Evolutionary conservation across 2,329 filamentous ascomycete species (phyloP).

Genomic region (Rhinocladiella mackenziei): DNA sequence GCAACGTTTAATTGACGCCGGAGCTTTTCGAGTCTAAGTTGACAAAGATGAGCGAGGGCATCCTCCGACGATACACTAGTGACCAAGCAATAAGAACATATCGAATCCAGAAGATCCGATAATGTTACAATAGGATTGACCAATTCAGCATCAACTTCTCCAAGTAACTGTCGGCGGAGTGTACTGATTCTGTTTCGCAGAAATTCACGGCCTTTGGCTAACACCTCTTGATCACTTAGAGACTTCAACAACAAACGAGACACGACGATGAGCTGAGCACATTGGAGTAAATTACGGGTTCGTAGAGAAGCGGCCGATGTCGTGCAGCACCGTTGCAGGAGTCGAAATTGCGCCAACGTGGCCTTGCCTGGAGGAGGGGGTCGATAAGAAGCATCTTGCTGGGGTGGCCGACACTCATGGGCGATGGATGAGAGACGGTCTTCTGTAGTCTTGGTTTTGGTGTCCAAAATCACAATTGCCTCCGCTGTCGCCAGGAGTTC

Average conservation of each 20-base stretch:
- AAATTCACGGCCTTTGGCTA: constrained; percentile 55
- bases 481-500: constrained; percentile 89
- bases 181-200: constrained; percentile 61
- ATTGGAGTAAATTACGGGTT: constrained; percentile 47
- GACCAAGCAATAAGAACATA: constrained; percentile 77
- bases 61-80: constrained; percentile 77
- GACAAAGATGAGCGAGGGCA: constrained; percentile 72
- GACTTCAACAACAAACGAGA: constrained; percentile 71
- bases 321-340: constrained; percentile 55
- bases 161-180: constrained; percentile 61
- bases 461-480: constrained; percentile 85
- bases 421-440: constrained; percentile 67
- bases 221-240: constrained; percentile 52
- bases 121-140: constrained; percentile 43
- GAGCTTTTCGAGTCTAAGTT: constrained; percentile 67
- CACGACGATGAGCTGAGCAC: constrained; percentile 66
- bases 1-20: constrained; percentile 55
- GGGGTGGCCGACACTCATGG: constrained; percentile 65
- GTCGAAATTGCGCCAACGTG: constrained; percentile 49
- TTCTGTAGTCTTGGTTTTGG: constrained; percentile 71
- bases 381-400: constrained; percentile 3
- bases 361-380: constrained; percentile 11
- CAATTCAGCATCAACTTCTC: constrained; percentile 57
- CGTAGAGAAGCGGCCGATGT: constrained; percentile 53
- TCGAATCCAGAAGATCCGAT: constrained; percentile 60